These are phyloP conservation scores for Podospora anserina DNA, from an alignment of 495 filamentous ascomycete genomes.

Conservation along the genomic window DNA sequence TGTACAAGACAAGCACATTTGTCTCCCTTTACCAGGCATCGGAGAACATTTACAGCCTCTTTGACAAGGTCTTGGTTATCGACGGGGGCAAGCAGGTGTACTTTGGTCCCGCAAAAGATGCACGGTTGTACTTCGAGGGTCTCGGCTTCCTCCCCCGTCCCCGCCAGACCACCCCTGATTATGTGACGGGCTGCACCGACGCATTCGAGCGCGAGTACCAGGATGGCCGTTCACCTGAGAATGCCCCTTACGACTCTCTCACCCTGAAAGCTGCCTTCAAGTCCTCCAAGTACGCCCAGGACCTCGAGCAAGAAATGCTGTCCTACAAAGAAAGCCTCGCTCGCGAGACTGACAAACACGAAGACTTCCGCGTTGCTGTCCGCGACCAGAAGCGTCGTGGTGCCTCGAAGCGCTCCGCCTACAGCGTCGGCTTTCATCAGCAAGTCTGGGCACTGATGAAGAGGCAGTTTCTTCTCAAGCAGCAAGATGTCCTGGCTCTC, in stretches of 20 bases:
- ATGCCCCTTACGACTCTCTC: constrained; percentile 65
- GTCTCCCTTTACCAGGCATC: constrained; percentile 81
- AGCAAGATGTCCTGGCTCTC: constrained; percentile 77
- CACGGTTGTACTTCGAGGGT: constrained; percentile 72
- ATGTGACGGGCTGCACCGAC: constrained; percentile 79
- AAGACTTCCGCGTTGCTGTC: constrained; percentile 76
- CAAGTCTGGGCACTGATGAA: constrained; percentile 82
- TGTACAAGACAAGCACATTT: constrained; percentile 75
- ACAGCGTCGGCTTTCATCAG: constrained; percentile 72
- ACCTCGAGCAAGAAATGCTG: constrained; percentile 63
- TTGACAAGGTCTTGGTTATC: constrained; percentile 85
- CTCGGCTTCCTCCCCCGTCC: constrained; percentile 76
- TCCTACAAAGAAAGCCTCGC: constrained; percentile 59
- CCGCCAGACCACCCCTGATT: constrained; percentile 83
- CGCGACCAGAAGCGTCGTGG: constrained; percentile 71
- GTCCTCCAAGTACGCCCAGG: constrained; percentile 54
- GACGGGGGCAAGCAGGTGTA: constrained; percentile 76
- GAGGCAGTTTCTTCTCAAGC: constrained; percentile 78
- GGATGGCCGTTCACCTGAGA: constrained; percentile 53
- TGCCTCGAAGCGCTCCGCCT: constrained; percentile 64
- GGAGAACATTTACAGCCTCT: constrained; percentile 79
- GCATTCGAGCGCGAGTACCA: constrained; percentile 77
- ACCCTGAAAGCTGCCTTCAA: constrained; percentile 66
- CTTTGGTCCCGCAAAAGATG: constrained; percentile 69
- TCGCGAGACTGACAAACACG: constrained; percentile 60